phyloP scores from a whole-genome alignment of 2,329 filamentous ascomycete genomes.

The Hymenoscyphus fructigenus region DNA sequence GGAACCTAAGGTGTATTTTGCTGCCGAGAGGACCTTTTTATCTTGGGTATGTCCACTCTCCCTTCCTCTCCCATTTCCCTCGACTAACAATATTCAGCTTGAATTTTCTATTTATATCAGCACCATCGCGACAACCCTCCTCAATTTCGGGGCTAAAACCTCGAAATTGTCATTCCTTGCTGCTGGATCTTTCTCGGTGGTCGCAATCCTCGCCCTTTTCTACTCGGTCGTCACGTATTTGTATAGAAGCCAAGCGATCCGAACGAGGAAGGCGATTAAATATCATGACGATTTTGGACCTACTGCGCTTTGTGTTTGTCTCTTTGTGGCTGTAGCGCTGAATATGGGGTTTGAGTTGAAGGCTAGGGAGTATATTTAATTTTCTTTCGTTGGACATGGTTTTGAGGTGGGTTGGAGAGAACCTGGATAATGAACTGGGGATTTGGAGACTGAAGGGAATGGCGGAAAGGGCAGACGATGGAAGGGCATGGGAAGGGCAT shows the following conservation, averaged over 20 bases:
- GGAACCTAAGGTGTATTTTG: constrained; percentile 97
- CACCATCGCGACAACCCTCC: constrained; percentile 77
- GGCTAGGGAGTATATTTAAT: constrained; percentile 43
- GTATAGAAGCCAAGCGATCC: constrained; percentile 83
- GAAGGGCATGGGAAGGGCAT: neutral
- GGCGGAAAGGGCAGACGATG: neutral
- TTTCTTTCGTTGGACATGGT: too few relatives aligned
- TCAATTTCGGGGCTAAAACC: constrained; percentile 72
- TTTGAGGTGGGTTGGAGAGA: too few relatives aligned
- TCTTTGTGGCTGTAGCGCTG: constrained; percentile 71
- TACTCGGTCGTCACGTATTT: constrained; percentile 85
- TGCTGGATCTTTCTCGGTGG: constrained; percentile 75
- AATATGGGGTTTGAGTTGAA: constrained; percentile 81
- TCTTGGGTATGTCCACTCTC: constrained; percentile 71
- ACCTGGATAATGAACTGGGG: neutral
- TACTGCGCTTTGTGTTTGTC: constrained; percentile 67
- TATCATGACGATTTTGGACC: constrained; percentile 93
- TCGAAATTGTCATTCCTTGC: constrained; percentile 62
- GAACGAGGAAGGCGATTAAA: constrained; percentile 76
- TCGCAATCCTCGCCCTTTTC: constrained; percentile 74
- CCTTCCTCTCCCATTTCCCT: too few relatives aligned
- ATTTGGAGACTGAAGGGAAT: neutral
- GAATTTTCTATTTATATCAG: constrained; percentile 96
- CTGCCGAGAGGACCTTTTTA: constrained; percentile 91
- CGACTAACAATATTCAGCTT: constrained; percentile 55